A percentile compares a stretch with the other conserved stretches of the same genome.
These are phyloP conservation scores for Nannochloropsis salina DNA, from an alignment of 108 stramenopile genomes.

Conservation along the genomic window DNA sequence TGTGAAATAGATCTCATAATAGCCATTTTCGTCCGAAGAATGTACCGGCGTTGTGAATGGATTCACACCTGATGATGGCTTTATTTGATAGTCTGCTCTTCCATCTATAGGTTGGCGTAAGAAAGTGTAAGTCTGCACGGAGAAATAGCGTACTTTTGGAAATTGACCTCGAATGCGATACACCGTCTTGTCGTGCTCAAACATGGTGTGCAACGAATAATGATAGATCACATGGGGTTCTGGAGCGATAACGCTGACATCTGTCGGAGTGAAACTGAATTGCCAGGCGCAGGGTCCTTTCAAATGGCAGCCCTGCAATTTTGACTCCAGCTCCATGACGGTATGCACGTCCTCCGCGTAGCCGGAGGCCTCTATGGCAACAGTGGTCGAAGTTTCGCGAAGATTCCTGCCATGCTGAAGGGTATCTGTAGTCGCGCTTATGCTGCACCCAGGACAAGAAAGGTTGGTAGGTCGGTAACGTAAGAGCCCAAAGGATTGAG, in stretches of 20 bases:
- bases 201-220: neutral
- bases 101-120: conserved; percentile 10
- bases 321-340: neutral
- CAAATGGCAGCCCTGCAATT: neutral
- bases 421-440: neutral
- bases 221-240: neutral
- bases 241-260: conserved; percentile 12
- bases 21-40: neutral
- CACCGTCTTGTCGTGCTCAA: neutral
- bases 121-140: conserved; percentile 13
- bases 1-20: conserved; percentile 15
- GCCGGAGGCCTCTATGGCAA: neutral
- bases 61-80: neutral
- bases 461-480: too few species aligned
- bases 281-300: conserved; percentile 19
- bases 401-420: neutral
- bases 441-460: too few species aligned
- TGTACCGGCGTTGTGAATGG: neutral
- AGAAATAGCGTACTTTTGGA: neutral
- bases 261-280: neutral
- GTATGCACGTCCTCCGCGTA: conserved; percentile 6
- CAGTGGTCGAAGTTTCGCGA: neutral
- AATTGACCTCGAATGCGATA: conserved; percentile 3
- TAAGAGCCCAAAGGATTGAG: too few species aligned
- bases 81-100: neutral